A percentile compares a stretch with the other conserved stretches of the same genome.
Conservation (phyloP, 75 land plant genomes). For the Gnetum montanum region DNA sequence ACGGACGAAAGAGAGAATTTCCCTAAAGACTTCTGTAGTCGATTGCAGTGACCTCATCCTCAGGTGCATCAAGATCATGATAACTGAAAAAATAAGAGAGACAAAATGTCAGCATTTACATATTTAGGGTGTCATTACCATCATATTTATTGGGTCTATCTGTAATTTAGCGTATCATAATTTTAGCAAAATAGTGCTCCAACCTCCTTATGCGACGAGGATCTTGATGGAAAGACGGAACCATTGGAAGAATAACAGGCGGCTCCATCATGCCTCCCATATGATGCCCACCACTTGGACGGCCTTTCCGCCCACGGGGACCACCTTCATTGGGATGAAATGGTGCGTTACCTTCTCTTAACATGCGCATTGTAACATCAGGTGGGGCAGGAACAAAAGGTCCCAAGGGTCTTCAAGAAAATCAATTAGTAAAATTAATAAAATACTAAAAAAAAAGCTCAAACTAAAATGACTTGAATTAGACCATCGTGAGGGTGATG, state of each 20-base stretch:
- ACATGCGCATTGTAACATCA: constrained; percentile 91
- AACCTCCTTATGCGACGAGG: constrained; percentile 82
- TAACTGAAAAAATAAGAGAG: constrained; percentile 35
- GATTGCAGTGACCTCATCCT: constrained; percentile 96
- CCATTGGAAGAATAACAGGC: constrained; percentile 50
- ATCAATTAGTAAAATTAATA: neutral
- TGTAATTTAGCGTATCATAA: neutral
- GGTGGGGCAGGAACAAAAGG: constrained; percentile 99
- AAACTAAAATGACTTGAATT: constrained; percentile 2
- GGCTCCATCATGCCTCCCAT: constrained; percentile 44
- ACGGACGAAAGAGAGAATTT: neutral
- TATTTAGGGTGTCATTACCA: neutral
- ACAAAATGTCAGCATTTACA: neutral
- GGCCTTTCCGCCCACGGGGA: constrained; percentile 56
- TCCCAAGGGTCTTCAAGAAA: constrained; percentile 80
- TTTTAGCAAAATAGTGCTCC: constrained; percentile 1
- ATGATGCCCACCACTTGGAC: constrained; percentile 28
- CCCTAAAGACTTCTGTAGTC: constrained; percentile 87
- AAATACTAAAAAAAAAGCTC: neutral
- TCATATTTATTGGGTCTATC: neutral
- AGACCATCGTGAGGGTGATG: neutral
- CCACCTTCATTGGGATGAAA: constrained; percentile 65
- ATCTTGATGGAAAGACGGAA: constrained; percentile 68
- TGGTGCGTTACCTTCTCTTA: constrained; percentile 76
- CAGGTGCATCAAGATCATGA: constrained; percentile 95